Conservation (phyloP, 129 eudicot genomes). For the Sambucus nigra region DNA sequence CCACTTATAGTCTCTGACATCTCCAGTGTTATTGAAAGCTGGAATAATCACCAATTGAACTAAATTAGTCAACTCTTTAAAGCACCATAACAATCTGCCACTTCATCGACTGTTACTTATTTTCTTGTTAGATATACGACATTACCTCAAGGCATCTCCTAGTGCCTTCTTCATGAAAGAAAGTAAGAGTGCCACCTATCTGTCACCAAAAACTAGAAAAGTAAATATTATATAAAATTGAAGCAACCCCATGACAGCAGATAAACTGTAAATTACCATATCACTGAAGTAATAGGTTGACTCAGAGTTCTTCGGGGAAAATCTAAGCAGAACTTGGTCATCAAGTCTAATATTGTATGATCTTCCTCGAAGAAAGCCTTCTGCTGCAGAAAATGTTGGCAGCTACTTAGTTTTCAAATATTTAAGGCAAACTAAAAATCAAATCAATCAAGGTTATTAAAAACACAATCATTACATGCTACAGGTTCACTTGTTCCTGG, state of each 20-base stretch:
- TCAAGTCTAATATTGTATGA: conserved; percentile 96
- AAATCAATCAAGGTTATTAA: conserved; percentile 3
- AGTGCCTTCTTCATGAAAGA: conserved; percentile 81
- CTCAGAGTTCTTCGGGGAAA: conserved; percentile 88
- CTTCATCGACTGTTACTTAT: background rate
- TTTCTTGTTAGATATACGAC: background rate
- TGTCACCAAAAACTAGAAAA: conserved; percentile 24
- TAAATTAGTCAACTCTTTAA: conserved; percentile 1
- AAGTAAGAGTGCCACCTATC: conserved; percentile 98
- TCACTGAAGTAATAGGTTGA: conserved; percentile 90
- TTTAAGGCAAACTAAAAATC: background rate
- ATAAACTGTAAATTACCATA: conserved; percentile 45
- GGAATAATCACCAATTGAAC: conserved; percentile 10
- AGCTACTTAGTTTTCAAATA: conserved; percentile 40
- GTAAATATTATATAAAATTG: background rate
- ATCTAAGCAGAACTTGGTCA: conserved; percentile 88
- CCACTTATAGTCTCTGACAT: conserved; percentile 78
- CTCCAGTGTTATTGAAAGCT: conserved; percentile 94
- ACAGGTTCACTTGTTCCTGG: conserved; percentile 54
- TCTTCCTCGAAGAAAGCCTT: conserved; percentile 90
- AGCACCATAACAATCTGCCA: conserved; percentile 5
- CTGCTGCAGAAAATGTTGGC: conserved; percentile 88
- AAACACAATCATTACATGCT: conserved; percentile 50
- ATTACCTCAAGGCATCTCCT: conserved; percentile 97
- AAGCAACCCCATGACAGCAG: conserved; percentile 4